Evolutionary conservation across 192 early-diverging fungal genomes (phyloP).

Genomic region (Coemansia reversa): DNA sequence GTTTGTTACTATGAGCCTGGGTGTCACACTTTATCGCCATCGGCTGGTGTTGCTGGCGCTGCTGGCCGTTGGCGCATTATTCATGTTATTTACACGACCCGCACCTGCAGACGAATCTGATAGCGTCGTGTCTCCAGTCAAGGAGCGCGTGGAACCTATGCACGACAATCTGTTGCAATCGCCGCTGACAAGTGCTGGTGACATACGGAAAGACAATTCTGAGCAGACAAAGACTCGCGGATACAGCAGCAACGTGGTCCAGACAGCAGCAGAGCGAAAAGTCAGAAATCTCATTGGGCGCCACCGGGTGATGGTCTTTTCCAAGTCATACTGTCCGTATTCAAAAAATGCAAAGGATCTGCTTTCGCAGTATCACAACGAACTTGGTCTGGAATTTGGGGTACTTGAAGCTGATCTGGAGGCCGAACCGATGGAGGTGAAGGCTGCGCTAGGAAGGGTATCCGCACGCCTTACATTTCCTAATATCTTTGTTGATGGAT

Average conservation of each 20-base stretch:
- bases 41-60: conserved; percentile 26
- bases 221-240: neutral
- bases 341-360: conserved; percentile 61
- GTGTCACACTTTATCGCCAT: conserved; percentile 35
- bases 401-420: conserved; percentile 58
- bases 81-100: conserved; percentile 10
- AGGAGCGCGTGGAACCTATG: neutral
- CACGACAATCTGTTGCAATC: too few species aligned
- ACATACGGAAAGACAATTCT: too few species aligned
- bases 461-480: conserved; percentile 63
- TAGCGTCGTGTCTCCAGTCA: neutral
- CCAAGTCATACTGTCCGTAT: conserved; percentile 76
- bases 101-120: neutral
- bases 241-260: neutral
- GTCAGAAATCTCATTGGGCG: conserved; percentile 33
- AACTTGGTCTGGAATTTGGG: conserved; percentile 42
- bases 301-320: conserved; percentile 65
- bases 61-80: conserved; percentile 16
- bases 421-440: conserved; percentile 58
- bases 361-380: conserved; percentile 41
- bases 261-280: conserved; percentile 20
- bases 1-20: conserved; percentile 16
- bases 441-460: conserved; percentile 50
- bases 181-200: too few species aligned
- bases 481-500: conserved; percentile 71